These are phyloP conservation scores for Arthrinium puccinioides DNA, from an alignment of 2,329 filamentous ascomycete species.

Conservation along the genomic window DNA sequence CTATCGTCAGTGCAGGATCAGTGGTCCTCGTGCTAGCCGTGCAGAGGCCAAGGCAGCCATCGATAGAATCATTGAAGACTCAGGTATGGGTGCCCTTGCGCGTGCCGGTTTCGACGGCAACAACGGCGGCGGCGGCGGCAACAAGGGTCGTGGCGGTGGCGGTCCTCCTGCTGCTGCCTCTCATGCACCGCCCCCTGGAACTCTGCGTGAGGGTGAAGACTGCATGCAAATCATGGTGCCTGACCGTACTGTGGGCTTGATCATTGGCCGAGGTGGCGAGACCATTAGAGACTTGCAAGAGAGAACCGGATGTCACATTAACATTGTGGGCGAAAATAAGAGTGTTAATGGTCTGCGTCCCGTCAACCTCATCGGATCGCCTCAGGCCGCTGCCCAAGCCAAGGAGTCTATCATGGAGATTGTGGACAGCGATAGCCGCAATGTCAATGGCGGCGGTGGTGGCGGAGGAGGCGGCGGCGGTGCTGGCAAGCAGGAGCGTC, in stretches of 20 bases:
- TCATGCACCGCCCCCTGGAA: constrained; percentile 24
- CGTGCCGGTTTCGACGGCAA: constrained; percentile 38
- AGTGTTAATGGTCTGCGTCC: constrained; percentile 84
- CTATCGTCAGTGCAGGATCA: constrained; percentile 79
- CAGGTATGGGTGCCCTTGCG: constrained; percentile 49
- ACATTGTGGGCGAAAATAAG: constrained; percentile 90
- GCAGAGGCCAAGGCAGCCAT: constrained; percentile 77
- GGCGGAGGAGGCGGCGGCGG: constrained; percentile 28
- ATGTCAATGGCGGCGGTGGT: constrained; percentile 22
- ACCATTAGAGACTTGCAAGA: constrained; percentile 91
- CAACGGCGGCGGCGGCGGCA: constrained; percentile 30
- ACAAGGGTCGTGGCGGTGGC: constrained; percentile 6
- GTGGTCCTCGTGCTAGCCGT: constrained; percentile 63
- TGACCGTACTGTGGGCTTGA: constrained; percentile 84
- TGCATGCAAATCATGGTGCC: constrained; percentile 92
- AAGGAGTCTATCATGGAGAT: constrained; percentile 91
- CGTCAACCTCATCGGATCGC: constrained; percentile 81
- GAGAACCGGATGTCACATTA: constrained; percentile 87
- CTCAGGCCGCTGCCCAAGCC: constrained; percentile 65
- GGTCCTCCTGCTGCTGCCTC: constrained; percentile 13
- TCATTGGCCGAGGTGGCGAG: constrained; percentile 89
- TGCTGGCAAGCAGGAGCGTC: constrained; percentile 19
- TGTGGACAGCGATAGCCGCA: constrained; percentile 80
- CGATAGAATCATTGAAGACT: constrained; percentile 82
- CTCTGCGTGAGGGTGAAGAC: constrained; percentile 71